Percentiles rank a stretch among this genome's conserved stretches.
These are phyloP conservation scores for Hordeum marinum DNA, from an alignment of 176 grass and related monocot genomes.

Conservation along the genomic window DNA sequence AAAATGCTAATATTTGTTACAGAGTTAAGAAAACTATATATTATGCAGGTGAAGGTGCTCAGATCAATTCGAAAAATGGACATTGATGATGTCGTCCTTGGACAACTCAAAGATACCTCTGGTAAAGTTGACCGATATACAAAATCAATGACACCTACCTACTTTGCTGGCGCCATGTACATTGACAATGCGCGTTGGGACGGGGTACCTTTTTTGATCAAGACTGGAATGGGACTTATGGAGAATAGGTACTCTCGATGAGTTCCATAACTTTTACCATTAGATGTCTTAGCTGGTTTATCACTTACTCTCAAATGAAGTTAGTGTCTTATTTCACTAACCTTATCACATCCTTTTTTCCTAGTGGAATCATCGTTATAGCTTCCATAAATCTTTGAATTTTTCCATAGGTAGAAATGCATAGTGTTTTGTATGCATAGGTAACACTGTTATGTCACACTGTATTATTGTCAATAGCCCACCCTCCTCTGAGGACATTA, in stretches of 20 bases:
- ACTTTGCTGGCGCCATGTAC: slow-evolving; percentile 84
- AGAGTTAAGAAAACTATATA: neutral
- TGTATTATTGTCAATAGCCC: neutral
- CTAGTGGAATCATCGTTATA: neutral
- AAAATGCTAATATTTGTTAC: neutral
- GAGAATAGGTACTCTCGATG: slow-evolving; percentile 56
- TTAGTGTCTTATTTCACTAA: neutral
- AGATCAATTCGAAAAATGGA: slow-evolving; percentile 79
- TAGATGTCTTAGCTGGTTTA: neutral
- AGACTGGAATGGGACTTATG: slow-evolving; percentile 89
- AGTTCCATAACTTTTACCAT: neutral
- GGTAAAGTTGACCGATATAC: slow-evolving; percentile 54
- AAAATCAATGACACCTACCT: slow-evolving; percentile 80
- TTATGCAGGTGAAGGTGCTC: slow-evolving; percentile 81
- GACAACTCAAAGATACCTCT: slow-evolving; percentile 74
- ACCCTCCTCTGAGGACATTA: neutral
- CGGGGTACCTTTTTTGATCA: slow-evolving; percentile 91
- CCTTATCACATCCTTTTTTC: neutral
- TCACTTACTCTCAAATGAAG: neutral
- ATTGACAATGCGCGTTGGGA: slow-evolving; percentile 98
- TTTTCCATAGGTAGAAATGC: neutral
- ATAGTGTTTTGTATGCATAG: slow-evolving; percentile 2
- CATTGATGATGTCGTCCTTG: slow-evolving; percentile 80
- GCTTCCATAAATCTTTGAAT: neutral
- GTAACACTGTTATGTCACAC: neutral